These are phyloP conservation scores for Fusarium piperis DNA, from an alignment of 2,329 filamentous ascomycete genomes.

Conservation along the genomic window DNA sequence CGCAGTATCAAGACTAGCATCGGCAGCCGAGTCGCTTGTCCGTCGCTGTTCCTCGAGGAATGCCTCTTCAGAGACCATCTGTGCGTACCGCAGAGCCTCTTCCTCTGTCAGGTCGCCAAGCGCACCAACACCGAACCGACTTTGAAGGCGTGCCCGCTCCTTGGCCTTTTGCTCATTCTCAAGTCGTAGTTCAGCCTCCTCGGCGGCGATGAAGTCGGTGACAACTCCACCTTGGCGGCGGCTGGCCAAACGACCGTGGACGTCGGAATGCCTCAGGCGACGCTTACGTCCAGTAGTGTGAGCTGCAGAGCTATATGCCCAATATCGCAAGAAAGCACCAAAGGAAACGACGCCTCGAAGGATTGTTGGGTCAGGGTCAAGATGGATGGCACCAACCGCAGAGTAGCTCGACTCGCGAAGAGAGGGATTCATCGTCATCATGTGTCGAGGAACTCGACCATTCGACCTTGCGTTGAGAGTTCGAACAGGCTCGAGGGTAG, in stretches of 20 bases:
- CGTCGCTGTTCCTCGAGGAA: conserved; percentile 67
- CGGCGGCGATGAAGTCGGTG: conserved; percentile 85
- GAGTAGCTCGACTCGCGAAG: conserved; percentile 78
- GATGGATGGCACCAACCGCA: conserved; percentile 82
- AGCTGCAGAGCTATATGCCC: conserved; percentile 89
- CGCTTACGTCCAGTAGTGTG: conserved; percentile 82
- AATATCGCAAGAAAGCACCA: conserved; percentile 88
- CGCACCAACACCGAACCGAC: conserved; percentile 82
- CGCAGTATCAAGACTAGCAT: conserved; percentile 55
- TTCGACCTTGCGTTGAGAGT: conserved; percentile 89
- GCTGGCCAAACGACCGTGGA: conserved; percentile 60
- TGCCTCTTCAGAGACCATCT: conserved; percentile 72
- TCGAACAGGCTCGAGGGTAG: conserved; percentile 78
- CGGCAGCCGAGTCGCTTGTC: conserved; percentile 61
- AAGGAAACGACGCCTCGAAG: conserved; percentile 88
- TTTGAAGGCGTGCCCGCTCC: conserved; percentile 75
- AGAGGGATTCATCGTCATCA: conserved; percentile 63
- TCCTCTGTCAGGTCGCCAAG: conserved; percentile 74
- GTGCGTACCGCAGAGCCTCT: conserved; percentile 71
- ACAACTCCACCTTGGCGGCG: conserved; percentile 73
- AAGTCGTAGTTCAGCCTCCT: conserved; percentile 80
- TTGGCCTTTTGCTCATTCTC: conserved; percentile 74
- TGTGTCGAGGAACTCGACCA: conserved; percentile 80
- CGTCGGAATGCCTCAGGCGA: conserved; percentile 74
- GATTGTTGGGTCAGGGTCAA: conserved; percentile 88